These are phyloP conservation scores for Hyphopichia burtonii DNA, from an alignment of 1,139 yeast species.

Conservation along the genomic window DNA sequence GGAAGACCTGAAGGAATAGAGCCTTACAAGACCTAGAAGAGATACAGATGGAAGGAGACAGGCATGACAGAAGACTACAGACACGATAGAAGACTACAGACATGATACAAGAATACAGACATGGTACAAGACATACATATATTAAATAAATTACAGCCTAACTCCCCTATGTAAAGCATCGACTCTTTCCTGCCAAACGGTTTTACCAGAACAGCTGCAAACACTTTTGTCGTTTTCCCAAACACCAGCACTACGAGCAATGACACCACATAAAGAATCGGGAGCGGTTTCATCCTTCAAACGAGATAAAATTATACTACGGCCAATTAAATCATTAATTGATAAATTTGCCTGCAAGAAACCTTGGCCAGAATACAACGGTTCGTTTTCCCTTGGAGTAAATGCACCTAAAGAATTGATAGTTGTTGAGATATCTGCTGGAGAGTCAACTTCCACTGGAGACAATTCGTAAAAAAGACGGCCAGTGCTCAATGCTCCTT, in stretches of 20 bases:
- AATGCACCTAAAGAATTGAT: constrained; percentile 41
- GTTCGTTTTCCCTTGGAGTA: constrained; percentile 7
- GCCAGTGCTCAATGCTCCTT: constrained; percentile 75
- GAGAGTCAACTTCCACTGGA: constrained; percentile 43
- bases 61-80: too few species aligned
- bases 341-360: constrained; percentile 59
- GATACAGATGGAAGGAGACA: too few species aligned
- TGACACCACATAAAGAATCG: constrained; percentile 72
- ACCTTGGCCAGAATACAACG: constrained; percentile 56
- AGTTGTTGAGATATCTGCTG: constrained; percentile 31
- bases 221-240: constrained; percentile 96
- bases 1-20: too few species aligned
- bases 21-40: too few species aligned
- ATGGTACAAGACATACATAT: too few species aligned
- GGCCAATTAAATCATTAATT: constrained; percentile 71
- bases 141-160: constrained; percentile 6
- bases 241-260: constrained; percentile 94
- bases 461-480: constrained; percentile 44
- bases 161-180: constrained; percentile 67
- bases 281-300: constrained; percentile 35
- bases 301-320: constrained; percentile 66
- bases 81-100: too few species aligned
- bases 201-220: constrained; percentile 93
- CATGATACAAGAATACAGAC: too few species aligned
- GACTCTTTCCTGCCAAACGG: constrained; percentile 90